Evolutionary conservation across 1,284 basidiomycete genomes (phyloP), one percentile per base, ranked within the genome.

Genomic region (Moesziomyces sp.): DNA sequence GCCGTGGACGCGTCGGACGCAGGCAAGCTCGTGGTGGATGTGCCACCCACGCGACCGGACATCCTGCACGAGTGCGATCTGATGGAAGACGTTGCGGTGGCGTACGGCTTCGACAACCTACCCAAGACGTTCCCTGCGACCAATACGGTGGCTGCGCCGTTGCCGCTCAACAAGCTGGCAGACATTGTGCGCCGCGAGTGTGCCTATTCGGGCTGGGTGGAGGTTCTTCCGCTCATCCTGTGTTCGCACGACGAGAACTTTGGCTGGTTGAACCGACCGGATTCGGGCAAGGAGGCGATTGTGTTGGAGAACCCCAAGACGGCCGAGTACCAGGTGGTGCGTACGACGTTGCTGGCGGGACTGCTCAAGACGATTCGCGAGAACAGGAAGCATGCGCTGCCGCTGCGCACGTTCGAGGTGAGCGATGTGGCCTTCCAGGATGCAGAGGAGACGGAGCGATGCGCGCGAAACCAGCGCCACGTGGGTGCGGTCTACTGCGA

Each of bases 211-310:
- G 96, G 97, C 21, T 99, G 96, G 94, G 88, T 93, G 47, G 96
- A 99, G 85, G 94, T 93, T 4, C 87, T 99, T 6, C 93, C 97
- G 24, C 88, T 99, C 58, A 99, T 95, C 83, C 88, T 99, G 91
- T 99, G 97, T 86, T 96, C 94, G 19, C 93, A 96, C 84, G 96
- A 98, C 84, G 96, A 99, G 86, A 98, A 98, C 86, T 99, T 97
- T 83, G 90, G 89, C 51, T 95, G 90, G 87, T 87, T 99, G 71
- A 95, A 97, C 86, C 91, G 91, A 63, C 84, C 87, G 51, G 96
- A 98, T 84, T 91, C 93, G 68, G 90, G 91, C 30, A 89, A 88
- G 49, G 88, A 89, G 38, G 96, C 92, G 10, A 90, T 99, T 74
- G 91, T 92, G 61, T 92, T 99, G 69, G 94, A 92, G 61, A 99